Base-by-base conservation (phyloP, 1,284 basidiomycete genomes). In the Exobasidium rhododendri region DNA sequence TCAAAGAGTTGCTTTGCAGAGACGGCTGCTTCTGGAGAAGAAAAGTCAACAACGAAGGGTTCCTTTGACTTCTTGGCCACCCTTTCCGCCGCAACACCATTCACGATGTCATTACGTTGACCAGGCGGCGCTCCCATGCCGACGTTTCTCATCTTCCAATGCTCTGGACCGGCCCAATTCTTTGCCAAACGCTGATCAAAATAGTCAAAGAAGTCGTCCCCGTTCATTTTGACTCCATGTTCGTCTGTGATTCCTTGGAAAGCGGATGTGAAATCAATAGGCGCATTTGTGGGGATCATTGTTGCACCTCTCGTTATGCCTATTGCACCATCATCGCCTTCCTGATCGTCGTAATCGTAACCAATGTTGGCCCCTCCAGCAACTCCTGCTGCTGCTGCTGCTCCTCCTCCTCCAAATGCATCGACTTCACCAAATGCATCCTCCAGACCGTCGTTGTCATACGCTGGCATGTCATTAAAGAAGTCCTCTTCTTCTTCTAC, bases 111-210 rank as follows among this genome's bases (percentile, higher is more conserved):
- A 4, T 13, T 26, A 4, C 47, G 20, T 26, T 4, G 20, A 20
- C 20, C 20, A 6, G 47, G n/a, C 28, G 47, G 20, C 13, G 47
- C 46, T 5, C 35, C 52, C 7, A 31, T 7, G 5, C 40, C 45
- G 20, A 31, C 45, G 24, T 58, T 58, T 0, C 66, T 65, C 65
- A 97, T 81, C 80, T 96, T 97, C 94, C 94, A 98, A 80, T 99
- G 96, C 80, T 97, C 92, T 10, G 94, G 94, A 3, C 96, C 94
- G 2, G 96, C 94, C 94, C 94, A 98, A 72, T 93, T 94, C 84
- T 92, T 96, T 75, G 89, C 84, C 75, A 92, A 85, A 43, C 86
- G 87, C 71, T 89, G 86, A 80, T 98, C 94, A 79, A 98, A 97
- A 81, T 96, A 97, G 74, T 94, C 92, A 82, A 97, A 87, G 5